Evolutionary conservation across 768 basidiomycete genomes (phyloP).

Genomic region (Sarcomyxa edulis): DNA sequence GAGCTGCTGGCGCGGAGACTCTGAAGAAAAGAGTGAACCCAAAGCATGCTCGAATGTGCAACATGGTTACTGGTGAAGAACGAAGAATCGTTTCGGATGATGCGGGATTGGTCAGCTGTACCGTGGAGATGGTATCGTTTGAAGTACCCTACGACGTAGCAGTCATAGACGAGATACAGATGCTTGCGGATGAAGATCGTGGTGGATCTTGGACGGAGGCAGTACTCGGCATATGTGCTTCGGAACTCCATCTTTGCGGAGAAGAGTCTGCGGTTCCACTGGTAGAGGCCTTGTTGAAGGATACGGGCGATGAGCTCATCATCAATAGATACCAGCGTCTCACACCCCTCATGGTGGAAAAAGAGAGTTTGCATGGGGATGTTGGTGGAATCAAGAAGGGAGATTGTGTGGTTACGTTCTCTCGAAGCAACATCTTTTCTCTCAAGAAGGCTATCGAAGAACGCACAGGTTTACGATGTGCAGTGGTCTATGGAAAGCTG

Average conservation of each 20-base stretch:
- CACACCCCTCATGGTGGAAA: constrained; percentile 72
- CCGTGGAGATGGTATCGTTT: constrained; percentile 84
- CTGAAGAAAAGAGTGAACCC: constrained; percentile 34
- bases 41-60: constrained; percentile 61
- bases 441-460: constrained; percentile 71
- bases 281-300: constrained; percentile 59
- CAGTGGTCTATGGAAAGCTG: constrained; percentile 88
- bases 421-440: constrained; percentile 66
- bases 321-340: constrained; percentile 85
- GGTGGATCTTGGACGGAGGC: constrained; percentile 83
- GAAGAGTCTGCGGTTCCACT: constrained; percentile 89
- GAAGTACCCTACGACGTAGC: constrained; percentile 59
- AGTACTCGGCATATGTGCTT: constrained; percentile 68
- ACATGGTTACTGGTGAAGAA: constrained; percentile 92
- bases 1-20: constrained; percentile 12
- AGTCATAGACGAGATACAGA: constrained; percentile 96
- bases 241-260: constrained; percentile 91
- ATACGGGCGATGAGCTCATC: constrained; percentile 78
- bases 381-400: constrained; percentile 62
- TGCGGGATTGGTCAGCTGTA: constrained; percentile 69
- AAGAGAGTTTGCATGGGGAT: constrained; percentile 57
- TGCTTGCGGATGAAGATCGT: constrained; percentile 77
- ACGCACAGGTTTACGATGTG: constrained; percentile 71
- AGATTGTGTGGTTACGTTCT: constrained; percentile 90
- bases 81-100: constrained; percentile 57